A percentile compares a stretch with the other conserved stretches of the same genome.
These are phyloP conservation scores for Mycena galericulata DNA, from an alignment of 768 basidiomycete genomes.

Conservation along the genomic window DNA sequence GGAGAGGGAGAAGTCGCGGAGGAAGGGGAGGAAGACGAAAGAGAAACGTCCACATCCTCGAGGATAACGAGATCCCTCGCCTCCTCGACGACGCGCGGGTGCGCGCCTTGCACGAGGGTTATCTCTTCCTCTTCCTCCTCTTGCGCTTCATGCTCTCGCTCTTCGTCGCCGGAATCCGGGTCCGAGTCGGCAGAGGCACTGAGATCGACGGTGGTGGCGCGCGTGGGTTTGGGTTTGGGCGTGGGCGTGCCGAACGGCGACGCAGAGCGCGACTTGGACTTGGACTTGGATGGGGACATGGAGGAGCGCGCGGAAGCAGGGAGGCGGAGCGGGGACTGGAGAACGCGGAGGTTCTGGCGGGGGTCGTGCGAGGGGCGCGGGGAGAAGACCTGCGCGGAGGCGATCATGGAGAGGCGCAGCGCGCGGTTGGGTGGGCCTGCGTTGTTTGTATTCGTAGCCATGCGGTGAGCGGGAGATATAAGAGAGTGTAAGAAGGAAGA, in stretches of 20 bases:
- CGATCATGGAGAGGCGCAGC: slow-evolving; percentile 81
- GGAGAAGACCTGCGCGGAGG: slow-evolving; percentile 78
- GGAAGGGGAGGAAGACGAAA: too few relatives aligned
- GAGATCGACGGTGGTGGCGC: too few relatives aligned
- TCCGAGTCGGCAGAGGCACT: too few relatives aligned
- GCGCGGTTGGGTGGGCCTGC: slow-evolving; percentile 55
- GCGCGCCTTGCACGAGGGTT: slow-evolving; percentile 72
- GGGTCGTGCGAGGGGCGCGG: slow-evolving; percentile 72
- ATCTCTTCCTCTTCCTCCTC: slow-evolving; percentile 62
- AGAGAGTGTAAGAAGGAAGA: too few relatives aligned
- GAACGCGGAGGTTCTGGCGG: slow-evolving; percentile 70
- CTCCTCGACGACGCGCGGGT: slow-evolving; percentile 77
- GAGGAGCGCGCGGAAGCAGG: slow-evolving; percentile 41
- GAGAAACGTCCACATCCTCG: slow-evolving; percentile 65
- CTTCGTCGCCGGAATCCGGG: too few relatives aligned
- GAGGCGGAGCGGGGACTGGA: slow-evolving; percentile 68
- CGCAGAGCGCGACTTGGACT: too few relatives aligned
- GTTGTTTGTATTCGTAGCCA: too few relatives aligned
- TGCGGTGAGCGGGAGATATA: too few relatives aligned
- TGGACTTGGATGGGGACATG: neutral
- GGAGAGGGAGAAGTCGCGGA: too few relatives aligned
- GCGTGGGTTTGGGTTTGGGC: too few relatives aligned
- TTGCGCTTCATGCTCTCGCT: slow-evolving; percentile 38
- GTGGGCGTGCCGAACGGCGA: too few relatives aligned
- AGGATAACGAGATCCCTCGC: slow-evolving; percentile 79